phyloP scores from a whole-genome alignment of 2,329 filamentous ascomycete species.

The Fusarium sp. region DNA sequence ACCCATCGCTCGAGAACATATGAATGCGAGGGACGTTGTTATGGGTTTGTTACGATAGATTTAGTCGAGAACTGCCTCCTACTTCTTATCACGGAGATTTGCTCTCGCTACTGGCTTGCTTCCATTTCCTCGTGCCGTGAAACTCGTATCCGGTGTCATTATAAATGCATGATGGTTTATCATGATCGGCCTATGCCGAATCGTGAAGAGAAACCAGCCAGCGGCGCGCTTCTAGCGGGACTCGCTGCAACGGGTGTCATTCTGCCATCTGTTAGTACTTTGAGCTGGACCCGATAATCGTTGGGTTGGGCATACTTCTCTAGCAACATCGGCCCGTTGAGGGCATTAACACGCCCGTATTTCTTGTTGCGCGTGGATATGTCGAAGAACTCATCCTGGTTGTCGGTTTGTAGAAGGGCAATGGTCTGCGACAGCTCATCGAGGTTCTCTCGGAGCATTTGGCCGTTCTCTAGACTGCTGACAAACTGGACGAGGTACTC shows the following conservation, averaged over 20 bases:
- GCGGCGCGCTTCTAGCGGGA: conserved; percentile 70
- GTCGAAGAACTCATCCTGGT: conserved; percentile 97
- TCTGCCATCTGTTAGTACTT: conserved; percentile 56
- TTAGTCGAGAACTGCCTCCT: conserved; percentile 5
- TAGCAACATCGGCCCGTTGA: conserved; percentile 88
- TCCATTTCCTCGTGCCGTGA: background rate
- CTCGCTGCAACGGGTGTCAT: conserved; percentile 73
- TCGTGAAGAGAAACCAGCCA: conserved; percentile 79
- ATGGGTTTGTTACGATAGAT: conserved; percentile 7
- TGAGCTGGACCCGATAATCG: background rate
- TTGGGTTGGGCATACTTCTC: conserved; percentile 77
- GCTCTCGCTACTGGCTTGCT: background rate
- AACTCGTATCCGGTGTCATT: conserved; percentile 4
- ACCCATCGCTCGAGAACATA: background rate
- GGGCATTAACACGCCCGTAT: conserved; percentile 90
- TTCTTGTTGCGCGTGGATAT: conserved; percentile 90
- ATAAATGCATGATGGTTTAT: conserved; percentile 3
- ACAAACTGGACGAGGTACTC: conserved; percentile 88
- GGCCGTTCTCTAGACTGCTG: conserved; percentile 82
- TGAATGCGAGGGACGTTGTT: background rate
- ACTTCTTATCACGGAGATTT: background rate
- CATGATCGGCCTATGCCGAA: conserved; percentile 70
- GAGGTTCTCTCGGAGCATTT: conserved; percentile 88
- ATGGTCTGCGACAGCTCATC: conserved; percentile 96
- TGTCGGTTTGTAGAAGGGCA: conserved; percentile 85